Conservation (phyloP, 495 filamentous ascomycete genomes). For the Alectoria sarmentosa region DNA sequence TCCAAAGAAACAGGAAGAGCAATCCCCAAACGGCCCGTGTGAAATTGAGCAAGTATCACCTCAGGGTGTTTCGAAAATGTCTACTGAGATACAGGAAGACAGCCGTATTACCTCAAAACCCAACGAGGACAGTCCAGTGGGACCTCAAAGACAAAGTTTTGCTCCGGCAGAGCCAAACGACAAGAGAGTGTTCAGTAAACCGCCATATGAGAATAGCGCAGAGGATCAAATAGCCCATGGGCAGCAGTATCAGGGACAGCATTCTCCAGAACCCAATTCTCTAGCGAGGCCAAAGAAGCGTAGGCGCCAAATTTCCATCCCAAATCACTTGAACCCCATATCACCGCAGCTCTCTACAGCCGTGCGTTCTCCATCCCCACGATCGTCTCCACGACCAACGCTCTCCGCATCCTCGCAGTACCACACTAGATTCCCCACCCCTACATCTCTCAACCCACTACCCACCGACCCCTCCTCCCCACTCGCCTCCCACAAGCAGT, state of each 20-base stretch:
- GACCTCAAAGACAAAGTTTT: too few relatives aligned
- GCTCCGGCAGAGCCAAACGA: not conserved
- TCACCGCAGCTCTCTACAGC: not conserved
- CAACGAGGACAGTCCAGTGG: not conserved
- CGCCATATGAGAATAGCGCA: not conserved
- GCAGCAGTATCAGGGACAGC: not conserved
- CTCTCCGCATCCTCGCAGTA: not conserved
- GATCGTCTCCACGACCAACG: not conserved
- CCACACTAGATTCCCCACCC: not conserved
- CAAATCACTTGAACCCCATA: not conserved
- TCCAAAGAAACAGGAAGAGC: not conserved
- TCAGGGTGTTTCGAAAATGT: not conserved
- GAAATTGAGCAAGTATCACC: not conserved
- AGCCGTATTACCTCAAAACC: not conserved
- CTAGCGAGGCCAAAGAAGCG: not conserved
- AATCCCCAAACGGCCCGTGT: not conserved
- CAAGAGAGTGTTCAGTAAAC: not conserved
- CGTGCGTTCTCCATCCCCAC: not conserved
- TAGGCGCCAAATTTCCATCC: not conserved
- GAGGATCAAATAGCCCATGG: not conserved
- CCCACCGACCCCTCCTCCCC: not conserved
- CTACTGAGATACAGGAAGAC: not conserved
- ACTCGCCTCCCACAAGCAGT: constrained; percentile 1
- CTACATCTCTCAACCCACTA: not conserved
- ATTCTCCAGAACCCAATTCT: not conserved